Conservation (phyloP, 2,329 filamentous ascomycete genomes). For the Ilyonectria robusta region DNA sequence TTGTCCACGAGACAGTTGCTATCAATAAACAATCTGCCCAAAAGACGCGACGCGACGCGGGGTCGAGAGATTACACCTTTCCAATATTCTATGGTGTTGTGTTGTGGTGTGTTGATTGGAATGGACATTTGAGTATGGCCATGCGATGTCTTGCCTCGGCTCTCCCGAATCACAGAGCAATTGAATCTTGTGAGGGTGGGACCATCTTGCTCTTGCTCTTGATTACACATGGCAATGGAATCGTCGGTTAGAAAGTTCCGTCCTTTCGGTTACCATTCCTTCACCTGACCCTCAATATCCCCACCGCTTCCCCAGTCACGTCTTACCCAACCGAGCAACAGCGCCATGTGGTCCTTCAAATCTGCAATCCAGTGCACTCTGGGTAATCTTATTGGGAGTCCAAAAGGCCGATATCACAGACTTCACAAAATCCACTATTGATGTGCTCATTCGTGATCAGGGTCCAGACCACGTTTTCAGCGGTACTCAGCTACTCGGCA, state of each 20-base stretch:
- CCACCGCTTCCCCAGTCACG: neutral
- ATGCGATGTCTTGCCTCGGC: slow-evolving; percentile 10
- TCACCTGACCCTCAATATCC: neutral
- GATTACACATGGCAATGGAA: neutral
- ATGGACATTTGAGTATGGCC: neutral
- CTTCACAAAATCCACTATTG: neutral
- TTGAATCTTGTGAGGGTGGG: neutral
- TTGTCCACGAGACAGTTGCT: slow-evolving; percentile 26
- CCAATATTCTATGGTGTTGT: slow-evolving; percentile 16
- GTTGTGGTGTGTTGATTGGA: slow-evolving; percentile 10
- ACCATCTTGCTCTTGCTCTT: neutral
- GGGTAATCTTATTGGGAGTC: neutral
- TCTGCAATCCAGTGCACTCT: neutral
- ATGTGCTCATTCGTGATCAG: neutral
- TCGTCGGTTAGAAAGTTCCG: neutral
- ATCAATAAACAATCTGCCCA: slow-evolving; percentile 26
- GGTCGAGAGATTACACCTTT: slow-evolving; percentile 26
- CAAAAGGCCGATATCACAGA: neutral
- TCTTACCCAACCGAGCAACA: neutral
- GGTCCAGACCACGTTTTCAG: neutral
- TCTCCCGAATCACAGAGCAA: slow-evolving; percentile 10
- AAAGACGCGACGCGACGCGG: slow-evolving; percentile 32
- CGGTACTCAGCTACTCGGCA: slow-evolving; percentile 1
- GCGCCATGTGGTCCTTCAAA: neutral
- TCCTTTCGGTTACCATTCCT: no score